phyloP scores from a whole-genome alignment of 2,329 filamentous ascomycete genomes.

The Nigrospora oryzae region DNA sequence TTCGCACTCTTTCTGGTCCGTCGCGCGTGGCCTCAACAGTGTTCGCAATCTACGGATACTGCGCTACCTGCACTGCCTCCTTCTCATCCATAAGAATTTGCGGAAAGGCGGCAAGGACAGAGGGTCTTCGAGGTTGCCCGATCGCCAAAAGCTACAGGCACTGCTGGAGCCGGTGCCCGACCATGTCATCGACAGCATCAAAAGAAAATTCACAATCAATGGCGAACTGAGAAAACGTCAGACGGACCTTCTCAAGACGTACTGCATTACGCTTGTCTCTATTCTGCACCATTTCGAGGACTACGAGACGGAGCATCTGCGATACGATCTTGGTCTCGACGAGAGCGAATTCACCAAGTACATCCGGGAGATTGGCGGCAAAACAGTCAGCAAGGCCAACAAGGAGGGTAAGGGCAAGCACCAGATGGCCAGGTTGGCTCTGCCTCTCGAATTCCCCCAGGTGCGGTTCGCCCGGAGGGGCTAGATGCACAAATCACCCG shows the following conservation, averaged over 20 bases:
- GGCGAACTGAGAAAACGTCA: conserved; percentile 64
- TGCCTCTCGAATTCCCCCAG: conserved; percentile 81
- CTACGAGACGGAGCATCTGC: conserved; percentile 59
- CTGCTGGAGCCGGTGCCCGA: conserved; percentile 49
- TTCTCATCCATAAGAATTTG: conserved; percentile 43
- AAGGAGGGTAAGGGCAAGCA: conserved; percentile 46
- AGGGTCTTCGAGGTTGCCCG: conserved; percentile 43
- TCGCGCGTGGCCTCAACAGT: conserved; percentile 44
- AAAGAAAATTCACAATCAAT: conserved; percentile 58
- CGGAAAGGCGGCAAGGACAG: conserved; percentile 37
- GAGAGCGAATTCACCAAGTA: conserved; percentile 63
- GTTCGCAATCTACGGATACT: conserved; percentile 47
- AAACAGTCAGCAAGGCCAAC: conserved; percentile 49
- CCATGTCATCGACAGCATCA: conserved; percentile 56
- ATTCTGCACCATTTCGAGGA: conserved; percentile 67
- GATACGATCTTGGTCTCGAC: conserved; percentile 64
- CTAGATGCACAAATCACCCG: too few species aligned
- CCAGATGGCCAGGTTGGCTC: conserved; percentile 58
- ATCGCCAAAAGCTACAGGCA: conserved; percentile 52
- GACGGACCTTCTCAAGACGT: conserved; percentile 62
- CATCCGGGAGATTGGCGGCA: conserved; percentile 68
- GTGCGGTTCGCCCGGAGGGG: conserved; percentile 15
- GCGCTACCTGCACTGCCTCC: conserved; percentile 46
- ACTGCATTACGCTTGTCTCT: conserved; percentile 63
- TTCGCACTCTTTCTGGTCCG: conserved; percentile 48